phyloP scores from a whole-genome alignment of 1,284 basidiomycete genomes.

The Volvariella volvacea region DNA sequence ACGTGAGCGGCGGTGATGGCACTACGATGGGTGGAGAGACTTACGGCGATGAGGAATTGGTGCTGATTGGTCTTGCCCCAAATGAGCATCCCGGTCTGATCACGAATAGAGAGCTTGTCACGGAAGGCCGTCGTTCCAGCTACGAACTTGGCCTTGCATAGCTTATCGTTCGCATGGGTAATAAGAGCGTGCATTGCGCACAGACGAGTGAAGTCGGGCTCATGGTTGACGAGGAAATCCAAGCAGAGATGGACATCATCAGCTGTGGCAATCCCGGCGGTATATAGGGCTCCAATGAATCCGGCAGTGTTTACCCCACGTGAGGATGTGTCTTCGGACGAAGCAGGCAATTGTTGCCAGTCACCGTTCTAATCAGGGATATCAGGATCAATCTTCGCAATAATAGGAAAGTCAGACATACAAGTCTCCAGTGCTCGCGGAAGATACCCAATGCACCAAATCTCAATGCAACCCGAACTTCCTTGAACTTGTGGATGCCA shows the following conservation, averaged over 20 bases:
- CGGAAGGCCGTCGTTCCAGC: slow-evolving; percentile 6
- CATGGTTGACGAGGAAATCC: slow-evolving; percentile 10
- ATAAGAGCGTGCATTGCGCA: slow-evolving; percentile 14
- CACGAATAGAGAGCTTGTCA: neutral
- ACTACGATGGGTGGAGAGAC: neutral
- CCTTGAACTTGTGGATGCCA: neutral
- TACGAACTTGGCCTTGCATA: slow-evolving; percentile 7
- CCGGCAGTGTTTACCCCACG: slow-evolving; percentile 21
- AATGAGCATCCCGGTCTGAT: neutral
- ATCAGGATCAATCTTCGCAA: neutral
- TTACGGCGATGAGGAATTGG: slow-evolving; percentile 1
- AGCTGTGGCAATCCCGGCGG: slow-evolving; percentile 13
- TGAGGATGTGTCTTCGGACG: neutral
- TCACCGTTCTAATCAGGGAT: neutral
- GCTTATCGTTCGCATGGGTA: slow-evolving; percentile 8
- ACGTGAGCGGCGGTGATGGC: neutral
- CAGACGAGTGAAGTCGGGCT: slow-evolving; percentile 3
- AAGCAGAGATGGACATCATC: slow-evolving; percentile 23
- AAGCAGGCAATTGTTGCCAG: neutral
- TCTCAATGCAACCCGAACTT: neutral
- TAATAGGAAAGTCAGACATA: neutral
- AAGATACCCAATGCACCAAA: neutral
- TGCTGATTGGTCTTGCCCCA: neutral
- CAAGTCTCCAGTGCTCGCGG: neutral
- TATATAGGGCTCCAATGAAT: slow-evolving; percentile 24